Conservation (phyloP, 345 rosid genomes). For the Leavenworthia alabamica region DNA sequence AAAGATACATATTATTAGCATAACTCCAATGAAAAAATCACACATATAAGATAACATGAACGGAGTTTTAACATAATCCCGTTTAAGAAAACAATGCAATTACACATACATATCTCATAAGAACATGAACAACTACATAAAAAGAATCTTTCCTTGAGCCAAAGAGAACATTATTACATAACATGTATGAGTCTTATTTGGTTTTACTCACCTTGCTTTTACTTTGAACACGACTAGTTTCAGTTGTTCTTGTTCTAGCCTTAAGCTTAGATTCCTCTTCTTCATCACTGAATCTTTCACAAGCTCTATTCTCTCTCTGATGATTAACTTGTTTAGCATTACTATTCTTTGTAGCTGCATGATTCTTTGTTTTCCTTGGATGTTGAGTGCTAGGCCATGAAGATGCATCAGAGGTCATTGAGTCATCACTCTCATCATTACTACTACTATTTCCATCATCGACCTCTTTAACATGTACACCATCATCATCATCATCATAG, state of each 20-base stretch:
- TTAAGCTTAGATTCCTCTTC: conserved; percentile 32
- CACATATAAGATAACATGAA: conserved; percentile 17
- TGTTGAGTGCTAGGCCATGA: conserved; percentile 52
- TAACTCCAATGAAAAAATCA: not conserved
- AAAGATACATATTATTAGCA: conserved; percentile 19
- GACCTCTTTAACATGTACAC: not conserved
- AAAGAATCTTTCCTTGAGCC: not conserved
- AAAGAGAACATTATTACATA: conserved; percentile 5
- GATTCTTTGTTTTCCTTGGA: conserved; percentile 28
- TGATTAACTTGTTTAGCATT: conserved; percentile 32
- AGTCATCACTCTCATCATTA: conserved; percentile 51
- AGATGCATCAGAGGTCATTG: conserved; percentile 77
- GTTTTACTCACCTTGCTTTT: conserved; percentile 42
- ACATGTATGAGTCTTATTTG: conserved; percentile 21
- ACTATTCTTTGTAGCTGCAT: conserved; percentile 22
- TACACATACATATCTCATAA: conserved; percentile 2
- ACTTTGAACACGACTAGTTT: conserved; percentile 39
- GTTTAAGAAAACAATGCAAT: conserved; percentile 15
- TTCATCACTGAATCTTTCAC: conserved; percentile 22
- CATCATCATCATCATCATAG: conserved; percentile 18
- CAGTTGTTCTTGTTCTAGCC: conserved; percentile 33
- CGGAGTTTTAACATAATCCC: conserved; percentile 17
- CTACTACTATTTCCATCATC: conserved; percentile 8
- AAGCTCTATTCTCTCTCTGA: conserved; percentile 29
- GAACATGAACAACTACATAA: not conserved